Evolutionary conservation across 192 early-diverging fungal species (phyloP), one percentile per base, ranked within the genome.

Genomic region (Coemansia sp.): DNA sequence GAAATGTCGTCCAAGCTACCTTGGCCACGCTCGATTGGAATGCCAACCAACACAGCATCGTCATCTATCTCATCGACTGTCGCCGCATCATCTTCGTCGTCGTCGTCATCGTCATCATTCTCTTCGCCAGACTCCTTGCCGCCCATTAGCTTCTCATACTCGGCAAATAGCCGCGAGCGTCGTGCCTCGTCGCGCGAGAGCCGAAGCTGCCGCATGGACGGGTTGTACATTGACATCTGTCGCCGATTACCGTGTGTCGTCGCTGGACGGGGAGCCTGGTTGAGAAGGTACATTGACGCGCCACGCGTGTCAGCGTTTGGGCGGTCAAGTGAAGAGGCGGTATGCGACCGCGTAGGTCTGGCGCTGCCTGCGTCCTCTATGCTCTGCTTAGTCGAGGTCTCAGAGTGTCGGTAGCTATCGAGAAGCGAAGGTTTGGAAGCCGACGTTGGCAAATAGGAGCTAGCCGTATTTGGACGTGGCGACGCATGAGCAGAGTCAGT

Each of bases 161-260:
- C 81, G 9, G 76, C 76, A 70, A 83, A 83, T 39, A 83, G 65
- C 20, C 76, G 75, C 40, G 75, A 75, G 3, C 81, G 62, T 27
- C 76, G 76, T 29, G 73, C 34, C 39, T 83, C 81, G 68, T 83
- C 81, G 18, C 81, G 81, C 61, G 81, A 83, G 12, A 83, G 73
- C 41, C 72, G 76, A 34, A 77, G 69, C 11, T 62, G 69, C 18
- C 81, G 72, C 1, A 22, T 34, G 2, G 74, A 60, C 50, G 74
- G 60, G 22, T 61, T 64, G 75, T 62, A 78, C 80, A 78, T 69
- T 10, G 80, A 77, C 69, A 82, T 74, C 41, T 66, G 71, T 20
- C 72, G 64, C 61, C 69, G 71, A 18, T 20, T 24, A 13, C 66
- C 66, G 29, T 50, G 36, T n/a, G 66, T 34, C 15, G 65, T 57